Evolutionary conservation across 1,139 yeast species (phyloP).

Genomic region (Zygosaccharomyces sapae): DNA sequence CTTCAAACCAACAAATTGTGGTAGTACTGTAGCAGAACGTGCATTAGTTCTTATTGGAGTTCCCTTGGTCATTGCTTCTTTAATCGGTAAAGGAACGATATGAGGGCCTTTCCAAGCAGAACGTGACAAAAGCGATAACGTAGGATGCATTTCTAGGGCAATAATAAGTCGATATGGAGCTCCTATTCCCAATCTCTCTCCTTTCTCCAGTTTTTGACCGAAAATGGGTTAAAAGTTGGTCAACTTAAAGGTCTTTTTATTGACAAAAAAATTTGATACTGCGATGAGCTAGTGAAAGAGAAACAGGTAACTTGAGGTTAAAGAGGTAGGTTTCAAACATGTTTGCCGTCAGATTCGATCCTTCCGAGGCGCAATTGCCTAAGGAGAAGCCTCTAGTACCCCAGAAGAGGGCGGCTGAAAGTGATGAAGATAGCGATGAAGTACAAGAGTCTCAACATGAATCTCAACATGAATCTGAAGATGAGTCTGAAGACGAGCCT

Average conservation of each 20-base stretch:
- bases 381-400: constrained; percentile 21
- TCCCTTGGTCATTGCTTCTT: constrained; percentile 74
- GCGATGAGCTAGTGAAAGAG: constrained; percentile 14
- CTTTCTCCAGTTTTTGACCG: not conserved
- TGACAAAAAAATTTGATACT: constrained; percentile 6
- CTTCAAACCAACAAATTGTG: constrained; percentile 89
- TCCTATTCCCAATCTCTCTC: not conserved
- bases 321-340: constrained; percentile 32
- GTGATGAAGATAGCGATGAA: constrained; percentile 18
- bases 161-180: not conserved
- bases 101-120: constrained; percentile 64
- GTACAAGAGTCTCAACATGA: constrained; percentile 13
- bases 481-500: constrained; percentile 12
- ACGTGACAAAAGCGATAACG: constrained; percentile 27
- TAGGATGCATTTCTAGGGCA: constrained; percentile 16
- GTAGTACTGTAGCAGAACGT: constrained; percentile 86
- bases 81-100: constrained; percentile 87
- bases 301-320: not conserved
- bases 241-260: not conserved
- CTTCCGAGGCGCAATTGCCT: constrained; percentile 34
- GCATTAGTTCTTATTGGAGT: constrained; percentile 93
- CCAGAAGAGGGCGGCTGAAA: constrained; percentile 19
- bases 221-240: not conserved
- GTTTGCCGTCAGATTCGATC: constrained; percentile 67
- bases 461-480: not conserved